phyloP scores from a whole-genome alignment of 495 filamentous ascomycete species.

The Penicillium odoratum region DNA sequence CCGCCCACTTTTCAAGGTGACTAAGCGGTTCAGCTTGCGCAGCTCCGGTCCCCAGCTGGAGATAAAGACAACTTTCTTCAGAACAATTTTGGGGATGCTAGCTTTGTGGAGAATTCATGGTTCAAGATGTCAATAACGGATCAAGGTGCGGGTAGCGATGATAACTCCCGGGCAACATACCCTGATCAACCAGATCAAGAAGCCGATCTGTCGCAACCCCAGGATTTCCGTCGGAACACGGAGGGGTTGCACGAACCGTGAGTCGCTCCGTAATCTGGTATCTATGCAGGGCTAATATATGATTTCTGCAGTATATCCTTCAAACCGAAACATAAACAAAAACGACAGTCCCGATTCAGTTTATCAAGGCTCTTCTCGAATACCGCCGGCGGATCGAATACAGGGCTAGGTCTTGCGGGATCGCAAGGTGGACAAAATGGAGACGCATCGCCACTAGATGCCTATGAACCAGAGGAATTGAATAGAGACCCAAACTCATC shows the following conservation, averaged over 20 bases:
- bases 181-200: constrained; percentile 18
- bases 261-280: constrained; percentile 9
- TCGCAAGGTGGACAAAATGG: constrained; percentile 30
- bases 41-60: constrained; percentile 6
- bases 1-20: constrained; percentile 29
- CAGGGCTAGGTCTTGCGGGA: constrained; percentile 22
- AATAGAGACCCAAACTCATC: constrained; percentile 42
- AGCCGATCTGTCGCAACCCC: constrained; percentile 10
- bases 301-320: constrained; percentile 63
- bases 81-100: constrained; percentile 20
- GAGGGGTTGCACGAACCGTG: constrained; percentile 51
- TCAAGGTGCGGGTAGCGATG: constrained; percentile 21
- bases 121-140: constrained; percentile 29
- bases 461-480: constrained; percentile 27
- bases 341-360: constrained; percentile 57
- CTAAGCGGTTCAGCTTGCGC: constrained; percentile 24
- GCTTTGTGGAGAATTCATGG: constrained; percentile 20
- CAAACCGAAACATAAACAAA: constrained; percentile 81
- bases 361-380: constrained; percentile 57
- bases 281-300: constrained; percentile 14
- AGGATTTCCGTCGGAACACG: constrained; percentile 30
- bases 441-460: constrained; percentile 27
- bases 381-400: constrained; percentile 28
- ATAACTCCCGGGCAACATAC: constrained; percentile 11
- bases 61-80: constrained; percentile 1